Evolutionary conservation across 768 basidiomycete genomes (phyloP).

Genomic region (Trametopsis cervina): DNA sequence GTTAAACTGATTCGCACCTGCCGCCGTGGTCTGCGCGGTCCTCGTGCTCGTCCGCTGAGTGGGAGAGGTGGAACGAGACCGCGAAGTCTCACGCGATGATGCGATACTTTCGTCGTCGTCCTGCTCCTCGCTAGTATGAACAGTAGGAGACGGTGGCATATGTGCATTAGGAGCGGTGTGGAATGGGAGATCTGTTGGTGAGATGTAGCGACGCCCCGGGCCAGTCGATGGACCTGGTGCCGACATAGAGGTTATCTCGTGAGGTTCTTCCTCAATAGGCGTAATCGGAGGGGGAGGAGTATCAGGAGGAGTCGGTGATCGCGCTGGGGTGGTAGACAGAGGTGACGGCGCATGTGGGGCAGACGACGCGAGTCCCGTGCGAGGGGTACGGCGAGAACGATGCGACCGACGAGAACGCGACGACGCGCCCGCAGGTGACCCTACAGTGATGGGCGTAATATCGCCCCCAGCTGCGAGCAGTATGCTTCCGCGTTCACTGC

Average conservation of each 20-base stretch:
- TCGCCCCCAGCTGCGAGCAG: constrained; percentile 81
- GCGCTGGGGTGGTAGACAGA: constrained; percentile 44
- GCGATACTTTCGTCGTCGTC: background rate
- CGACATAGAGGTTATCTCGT: constrained; percentile 21
- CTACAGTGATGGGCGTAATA: constrained; percentile 27
- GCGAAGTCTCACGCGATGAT: constrained; percentile 39
- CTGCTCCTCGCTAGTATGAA: background rate
- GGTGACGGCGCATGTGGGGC: constrained; percentile 57
- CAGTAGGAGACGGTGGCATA: constrained; percentile 37
- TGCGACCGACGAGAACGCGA: constrained; percentile 51
- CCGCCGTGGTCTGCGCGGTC: constrained; percentile 11
- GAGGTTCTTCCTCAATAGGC: constrained; percentile 63
- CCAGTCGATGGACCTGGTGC: constrained; percentile 44
- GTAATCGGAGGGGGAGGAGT: constrained; percentile 63
- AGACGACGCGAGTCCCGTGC: constrained; percentile 33
- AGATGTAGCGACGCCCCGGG: constrained; percentile 38
- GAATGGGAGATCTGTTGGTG: constrained; percentile 59
- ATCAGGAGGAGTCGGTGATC: constrained; percentile 37
- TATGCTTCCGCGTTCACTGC: constrained; percentile 94
- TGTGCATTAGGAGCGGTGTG: constrained; percentile 44
- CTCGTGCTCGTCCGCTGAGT: constrained; percentile 26
- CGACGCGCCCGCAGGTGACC: constrained; percentile 40
- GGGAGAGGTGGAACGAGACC: constrained; percentile 49
- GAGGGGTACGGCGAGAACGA: constrained; percentile 46
- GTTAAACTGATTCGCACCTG: constrained; percentile 85